These are phyloP conservation scores for Xylaria sp. DNA, from an alignment of 2,329 filamentous ascomycete species.

Conservation along the genomic window DNA sequence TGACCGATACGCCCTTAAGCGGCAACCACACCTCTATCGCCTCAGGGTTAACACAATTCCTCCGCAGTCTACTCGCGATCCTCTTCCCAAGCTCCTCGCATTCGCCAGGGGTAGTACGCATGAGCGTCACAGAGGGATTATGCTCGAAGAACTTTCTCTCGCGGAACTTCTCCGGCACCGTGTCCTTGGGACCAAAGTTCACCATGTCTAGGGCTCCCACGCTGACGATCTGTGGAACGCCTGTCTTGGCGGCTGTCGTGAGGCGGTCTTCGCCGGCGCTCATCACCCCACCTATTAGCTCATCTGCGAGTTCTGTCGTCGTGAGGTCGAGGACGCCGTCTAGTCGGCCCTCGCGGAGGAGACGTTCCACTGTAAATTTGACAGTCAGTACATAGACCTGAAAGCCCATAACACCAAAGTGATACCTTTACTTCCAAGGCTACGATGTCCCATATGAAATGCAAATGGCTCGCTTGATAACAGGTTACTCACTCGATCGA, in stretches of 20 bases:
- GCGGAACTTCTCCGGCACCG: slow-evolving; percentile 56
- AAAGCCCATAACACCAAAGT: too few relatives aligned
- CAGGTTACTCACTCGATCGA: slow-evolving; percentile 51
- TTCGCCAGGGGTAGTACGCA: slow-evolving; percentile 67
- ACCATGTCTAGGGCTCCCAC: slow-evolving; percentile 60
- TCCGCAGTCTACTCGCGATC: slow-evolving; percentile 59
- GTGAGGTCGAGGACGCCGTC: slow-evolving; percentile 74
- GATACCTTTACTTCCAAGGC: too few relatives aligned
- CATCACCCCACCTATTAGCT: slow-evolving; percentile 67
- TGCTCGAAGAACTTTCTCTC: slow-evolving; percentile 64
- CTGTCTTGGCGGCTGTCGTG: slow-evolving; percentile 59
- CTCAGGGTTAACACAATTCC: slow-evolving; percentile 45
- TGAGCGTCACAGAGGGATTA: slow-evolving; percentile 69
- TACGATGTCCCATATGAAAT: too few relatives aligned
- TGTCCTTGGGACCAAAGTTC: slow-evolving; percentile 37
- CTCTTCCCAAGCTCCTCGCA: slow-evolving; percentile 59
- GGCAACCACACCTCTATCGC: slow-evolving; percentile 65
- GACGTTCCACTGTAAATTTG: slow-evolving; percentile 59
- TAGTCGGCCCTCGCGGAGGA: slow-evolving; percentile 62
- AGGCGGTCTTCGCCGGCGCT: slow-evolving; percentile 63
- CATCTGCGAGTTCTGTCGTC: slow-evolving; percentile 71
- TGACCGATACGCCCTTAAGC: slow-evolving; percentile 63
- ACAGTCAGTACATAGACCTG: background rate
- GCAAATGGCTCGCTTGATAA: too few relatives aligned
- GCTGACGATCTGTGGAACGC: slow-evolving; percentile 60